Evolutionary conservation across 441 rosid genomes (phyloP).

Genomic region (Lepidium campestre): DNA sequence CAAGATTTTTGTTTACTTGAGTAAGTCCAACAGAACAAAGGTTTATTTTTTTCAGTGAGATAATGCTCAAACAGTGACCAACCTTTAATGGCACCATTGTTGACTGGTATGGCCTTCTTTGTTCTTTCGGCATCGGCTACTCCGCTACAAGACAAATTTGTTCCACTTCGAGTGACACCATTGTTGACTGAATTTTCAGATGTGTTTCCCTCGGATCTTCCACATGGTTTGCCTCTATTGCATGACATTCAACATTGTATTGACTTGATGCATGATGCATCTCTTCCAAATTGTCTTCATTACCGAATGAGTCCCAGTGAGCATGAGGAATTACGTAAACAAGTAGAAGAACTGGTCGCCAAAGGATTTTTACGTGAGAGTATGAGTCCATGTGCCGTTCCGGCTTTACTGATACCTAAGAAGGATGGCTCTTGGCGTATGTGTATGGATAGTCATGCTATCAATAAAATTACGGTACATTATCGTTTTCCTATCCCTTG

Average conservation of each 20-base stretch:
- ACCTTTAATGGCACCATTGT: too few species aligned
- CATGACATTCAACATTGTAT: background rate
- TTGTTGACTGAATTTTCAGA: background rate
- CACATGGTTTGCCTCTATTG: rapidly evolving
- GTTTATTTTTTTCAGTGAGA: too few species aligned
- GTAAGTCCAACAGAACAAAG: too few species aligned
- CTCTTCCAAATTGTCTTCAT: rapidly evolving
- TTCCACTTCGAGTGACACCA: too few species aligned
- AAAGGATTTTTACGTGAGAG: background rate
- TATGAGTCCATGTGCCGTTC: rapidly evolving
- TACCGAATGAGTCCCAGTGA: background rate
- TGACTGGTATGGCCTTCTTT: too few species aligned
- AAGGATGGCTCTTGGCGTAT: background rate
- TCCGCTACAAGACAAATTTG: too few species aligned
- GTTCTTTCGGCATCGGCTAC: too few species aligned
- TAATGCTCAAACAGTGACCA: too few species aligned
- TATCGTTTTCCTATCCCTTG: background rate
- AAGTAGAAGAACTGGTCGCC: background rate
- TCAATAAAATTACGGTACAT: background rate
- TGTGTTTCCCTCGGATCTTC: background rate
- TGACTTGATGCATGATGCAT: background rate
- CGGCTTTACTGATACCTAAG: background rate
- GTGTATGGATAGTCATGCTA: background rate
- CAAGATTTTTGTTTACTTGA: too few species aligned
- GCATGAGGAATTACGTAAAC: background rate